phyloP scores from a whole-genome alignment of 345 rosid genomes.

The Gossypium herbaceum region DNA sequence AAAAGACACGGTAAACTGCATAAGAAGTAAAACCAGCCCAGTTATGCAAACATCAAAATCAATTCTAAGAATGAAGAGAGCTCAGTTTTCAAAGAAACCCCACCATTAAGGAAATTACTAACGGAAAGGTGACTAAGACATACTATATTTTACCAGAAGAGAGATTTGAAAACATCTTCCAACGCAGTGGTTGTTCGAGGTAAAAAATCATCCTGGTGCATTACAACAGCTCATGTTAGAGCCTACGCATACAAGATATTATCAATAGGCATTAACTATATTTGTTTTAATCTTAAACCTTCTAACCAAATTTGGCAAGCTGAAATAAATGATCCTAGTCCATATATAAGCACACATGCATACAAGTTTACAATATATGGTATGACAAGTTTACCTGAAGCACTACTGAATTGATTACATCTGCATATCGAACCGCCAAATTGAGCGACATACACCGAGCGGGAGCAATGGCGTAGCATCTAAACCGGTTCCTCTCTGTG shows the following conservation, averaged over 20 bases:
- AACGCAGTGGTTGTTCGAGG: slow-evolving; percentile 85
- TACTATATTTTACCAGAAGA: slow-evolving; percentile 72
- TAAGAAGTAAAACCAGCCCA: slow-evolving; percentile 21
- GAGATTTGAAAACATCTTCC: slow-evolving; percentile 73
- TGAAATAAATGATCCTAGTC: not conserved
- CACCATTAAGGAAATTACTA: not conserved
- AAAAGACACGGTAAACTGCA: slow-evolving; percentile 90
- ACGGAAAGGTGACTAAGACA: slow-evolving; percentile 32
- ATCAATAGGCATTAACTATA: not conserved
- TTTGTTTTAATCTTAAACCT: not conserved
- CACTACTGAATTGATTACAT: slow-evolving; percentile 77
- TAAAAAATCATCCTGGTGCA: slow-evolving; percentile 86
- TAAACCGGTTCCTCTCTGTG: slow-evolving; percentile 67
- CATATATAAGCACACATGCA: not conserved
- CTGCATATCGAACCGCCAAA: slow-evolving; percentile 87
- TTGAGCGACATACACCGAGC: slow-evolving; percentile 85
- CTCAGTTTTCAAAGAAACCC: not conserved
- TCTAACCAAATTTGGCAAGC: not conserved
- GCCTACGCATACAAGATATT: not conserved
- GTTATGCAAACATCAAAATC: slow-evolving; percentile 1
- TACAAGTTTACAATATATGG: not conserved
- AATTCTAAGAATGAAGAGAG: not conserved
- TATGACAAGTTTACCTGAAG: slow-evolving; percentile 52
- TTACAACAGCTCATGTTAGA: slow-evolving; percentile 24
- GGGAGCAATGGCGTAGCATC: slow-evolving; percentile 92